These are phyloP conservation scores for Citrullus mucosospermus DNA, from an alignment of 306 rosid genomes.

Conservation along the genomic window DNA sequence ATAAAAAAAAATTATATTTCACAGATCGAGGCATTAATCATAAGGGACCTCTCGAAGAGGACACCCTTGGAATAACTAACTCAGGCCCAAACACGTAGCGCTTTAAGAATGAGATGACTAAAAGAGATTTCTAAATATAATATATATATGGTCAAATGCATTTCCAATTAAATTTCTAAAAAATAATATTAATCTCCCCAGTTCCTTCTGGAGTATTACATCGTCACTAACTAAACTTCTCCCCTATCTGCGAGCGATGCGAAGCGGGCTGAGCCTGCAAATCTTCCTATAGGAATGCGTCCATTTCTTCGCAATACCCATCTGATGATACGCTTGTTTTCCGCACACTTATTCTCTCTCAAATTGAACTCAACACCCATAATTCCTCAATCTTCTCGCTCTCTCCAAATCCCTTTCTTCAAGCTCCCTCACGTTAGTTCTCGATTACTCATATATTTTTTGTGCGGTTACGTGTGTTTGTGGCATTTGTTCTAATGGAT, in stretches of 20 bases:
- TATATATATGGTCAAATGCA: no score
- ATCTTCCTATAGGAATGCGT: conserved; percentile 20
- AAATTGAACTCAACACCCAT: background rate
- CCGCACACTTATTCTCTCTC: conserved; percentile 12
- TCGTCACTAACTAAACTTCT: no score
- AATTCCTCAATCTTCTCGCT: background rate
- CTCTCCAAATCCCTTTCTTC: conserved; percentile 16
- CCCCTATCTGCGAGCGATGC: background rate
- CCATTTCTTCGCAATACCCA: conserved; percentile 17
- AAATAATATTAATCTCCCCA: no score
- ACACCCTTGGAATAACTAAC: no score
- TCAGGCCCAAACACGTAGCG: no score
- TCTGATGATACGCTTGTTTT: conserved; percentile 28
- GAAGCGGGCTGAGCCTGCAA: background rate
- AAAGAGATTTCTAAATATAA: no score
- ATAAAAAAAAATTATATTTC: no score
- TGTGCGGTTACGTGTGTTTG: background rate
- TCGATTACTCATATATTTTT: background rate
- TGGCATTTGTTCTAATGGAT: background rate
- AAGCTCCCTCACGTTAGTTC: conserved; percentile 10
- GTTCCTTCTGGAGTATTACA: no score
- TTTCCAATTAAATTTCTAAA: no score
- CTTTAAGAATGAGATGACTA: no score
- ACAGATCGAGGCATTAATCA: no score
- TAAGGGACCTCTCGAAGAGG: no score